Base-by-base conservation (phyloP, 1,284 basidiomycete species). In the Bjerkandera adusta region DNA sequence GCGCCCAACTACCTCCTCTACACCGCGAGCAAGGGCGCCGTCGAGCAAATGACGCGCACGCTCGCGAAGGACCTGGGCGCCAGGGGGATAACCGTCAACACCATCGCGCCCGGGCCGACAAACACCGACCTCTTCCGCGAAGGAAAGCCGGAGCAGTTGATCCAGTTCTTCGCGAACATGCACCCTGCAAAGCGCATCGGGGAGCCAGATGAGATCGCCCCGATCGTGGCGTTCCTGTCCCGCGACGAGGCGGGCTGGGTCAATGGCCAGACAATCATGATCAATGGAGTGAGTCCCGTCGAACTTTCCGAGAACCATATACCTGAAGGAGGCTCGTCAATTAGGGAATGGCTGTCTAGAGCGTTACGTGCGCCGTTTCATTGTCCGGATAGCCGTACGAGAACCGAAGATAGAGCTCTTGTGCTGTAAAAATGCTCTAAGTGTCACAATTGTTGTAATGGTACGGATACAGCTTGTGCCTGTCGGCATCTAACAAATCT, bases 31-130 rank as follows among this genome's bases (percentile, higher is more conserved):
- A 81, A 83, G 59, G 80, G 75, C 29, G 78, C 54, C 27, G 30
- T 80, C 43, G 77, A 79, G 54, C 76, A 79, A 50, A 64, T 79
- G 37, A 65, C 71, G n/a, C 70, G 76, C 10, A 71, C 78, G 24
- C 68, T 80, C 15, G 70, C 76, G 1, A 78, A 77, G 50, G 74
- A 77, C 53, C 65, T 79, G 18, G 77, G 76, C 1, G 52, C 64
- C 4, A 58, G 64, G 13, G 72, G 72, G 2, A 70, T 81, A 50
- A 77, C 72, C 0, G 77, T 81, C 41, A 81, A 82, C 64, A 69
- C 70, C 13, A 59, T 81, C 38, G 73, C 73, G 0, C 75, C 76
- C 18, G 75, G 77, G 3, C 75, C 76, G 5, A 67, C 73, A 27
- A 72, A 75, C 43, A 78, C 77, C 3, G 63, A 71, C 4, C 60